phyloP scores from a whole-genome alignment of 1,284 basidiomycete species.

The Cystobasidiaceae sp. region DNA sequence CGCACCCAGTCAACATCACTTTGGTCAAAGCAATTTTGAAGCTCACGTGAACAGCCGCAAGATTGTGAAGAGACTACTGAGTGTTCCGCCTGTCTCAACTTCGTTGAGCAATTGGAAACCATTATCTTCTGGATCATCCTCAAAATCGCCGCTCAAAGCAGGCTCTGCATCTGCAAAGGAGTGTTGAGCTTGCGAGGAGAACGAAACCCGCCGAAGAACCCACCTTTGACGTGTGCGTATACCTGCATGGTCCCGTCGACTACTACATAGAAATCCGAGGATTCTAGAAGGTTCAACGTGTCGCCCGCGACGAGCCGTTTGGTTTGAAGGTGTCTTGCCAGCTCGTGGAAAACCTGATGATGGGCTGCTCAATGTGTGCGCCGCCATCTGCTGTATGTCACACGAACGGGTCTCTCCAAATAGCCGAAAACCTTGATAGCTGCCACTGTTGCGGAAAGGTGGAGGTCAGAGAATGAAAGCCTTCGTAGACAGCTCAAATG shows the following conservation, averaged over 20 bases:
- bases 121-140: conserved; percentile 80
- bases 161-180: conserved; percentile 38
- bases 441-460: conserved; percentile 58
- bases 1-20: neutral
- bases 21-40: neutral
- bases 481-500: neutral
- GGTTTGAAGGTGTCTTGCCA: conserved; percentile 87
- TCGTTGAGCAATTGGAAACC: conserved; percentile 91
- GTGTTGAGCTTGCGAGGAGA: conserved; percentile 48
- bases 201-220: conserved; percentile 1
- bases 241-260: conserved; percentile 76
- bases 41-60: conserved; percentile 75
- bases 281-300: conserved; percentile 79
- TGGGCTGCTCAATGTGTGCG: too few species aligned
- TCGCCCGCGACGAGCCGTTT: conserved; percentile 84
- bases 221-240: conserved; percentile 55
- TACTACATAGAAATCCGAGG: conserved; percentile 89
- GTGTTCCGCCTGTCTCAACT: conserved; percentile 87
- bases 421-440: conserved; percentile 93
- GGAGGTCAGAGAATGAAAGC: too few species aligned
- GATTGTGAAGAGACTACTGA: conserved; percentile 94
- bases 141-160: conserved; percentile 50
- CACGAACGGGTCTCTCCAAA: conserved; percentile 89
- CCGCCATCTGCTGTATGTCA: too few species aligned
- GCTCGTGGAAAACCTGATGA: conserved; percentile 81